phyloP scores from a whole-genome alignment of 2,329 filamentous ascomycete species.

The Metarhizium sp. region DNA sequence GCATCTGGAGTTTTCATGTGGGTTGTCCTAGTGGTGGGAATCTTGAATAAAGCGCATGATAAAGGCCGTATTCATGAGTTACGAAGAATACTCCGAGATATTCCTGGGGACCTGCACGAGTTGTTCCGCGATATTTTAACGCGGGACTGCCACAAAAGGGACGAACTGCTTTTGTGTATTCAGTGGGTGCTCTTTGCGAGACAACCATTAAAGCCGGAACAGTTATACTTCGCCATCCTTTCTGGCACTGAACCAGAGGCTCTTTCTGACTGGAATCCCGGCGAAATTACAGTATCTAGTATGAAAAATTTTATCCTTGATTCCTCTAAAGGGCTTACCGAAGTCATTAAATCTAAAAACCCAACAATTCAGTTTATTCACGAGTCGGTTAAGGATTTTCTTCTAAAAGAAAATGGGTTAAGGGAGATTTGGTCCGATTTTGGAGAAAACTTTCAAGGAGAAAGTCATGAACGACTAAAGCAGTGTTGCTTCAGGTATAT shows the following conservation, averaged over 20 bases:
- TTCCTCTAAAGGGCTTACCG: conserved; percentile 36
- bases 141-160: conserved; percentile 31
- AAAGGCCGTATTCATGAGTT: conserved; percentile 15
- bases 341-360: conserved; percentile 19
- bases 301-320: conserved; percentile 21
- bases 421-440: conserved; percentile 1
- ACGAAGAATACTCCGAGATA: conserved; percentile 18
- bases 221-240: conserved; percentile 29
- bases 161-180: conserved; percentile 34
- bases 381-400: conserved; percentile 38
- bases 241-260: not conserved
- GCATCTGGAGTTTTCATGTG: conserved; percentile 7
- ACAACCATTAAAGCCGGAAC: conserved; percentile 28
- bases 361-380: conserved; percentile 37
- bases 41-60: not conserved
- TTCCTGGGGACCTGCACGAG: conserved; percentile 30
- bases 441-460: not conserved
- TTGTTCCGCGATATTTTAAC: conserved; percentile 43
- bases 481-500: conserved; percentile 5
- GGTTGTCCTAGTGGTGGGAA: conserved; percentile 3
- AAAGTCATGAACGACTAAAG: conserved; percentile 7
- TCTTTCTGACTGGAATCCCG: not conserved
- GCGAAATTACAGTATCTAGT: not conserved
- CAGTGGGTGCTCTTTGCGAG: conserved; percentile 43
- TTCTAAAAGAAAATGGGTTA: conserved; percentile 26